phyloP scores from a whole-genome alignment of 345 rosid genomes.

The Carallia brachiata region DNA sequence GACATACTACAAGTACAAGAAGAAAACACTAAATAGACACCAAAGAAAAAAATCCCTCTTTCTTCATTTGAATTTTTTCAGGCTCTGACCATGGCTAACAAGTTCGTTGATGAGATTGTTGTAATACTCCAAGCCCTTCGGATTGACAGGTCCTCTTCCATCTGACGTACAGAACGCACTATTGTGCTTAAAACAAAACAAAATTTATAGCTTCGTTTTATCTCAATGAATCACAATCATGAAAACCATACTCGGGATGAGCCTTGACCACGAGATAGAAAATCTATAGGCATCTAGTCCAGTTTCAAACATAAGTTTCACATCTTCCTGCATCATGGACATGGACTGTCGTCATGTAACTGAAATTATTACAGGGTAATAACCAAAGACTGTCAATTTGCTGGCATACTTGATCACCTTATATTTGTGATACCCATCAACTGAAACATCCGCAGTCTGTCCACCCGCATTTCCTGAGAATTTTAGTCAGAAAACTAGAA shows the following conservation, averaged over 20 bases:
- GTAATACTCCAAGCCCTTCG: constrained; percentile 55
- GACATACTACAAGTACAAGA: background rate
- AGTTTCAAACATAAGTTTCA: constrained; percentile 60
- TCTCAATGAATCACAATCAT: background rate
- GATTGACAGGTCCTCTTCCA: constrained; percentile 63
- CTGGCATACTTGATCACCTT: constrained; percentile 33
- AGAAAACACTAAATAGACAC: background rate
- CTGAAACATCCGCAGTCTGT: constrained; percentile 46
- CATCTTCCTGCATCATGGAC: constrained; percentile 61
- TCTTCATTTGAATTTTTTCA: background rate
- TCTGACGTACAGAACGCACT: constrained; percentile 29
- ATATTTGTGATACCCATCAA: constrained; percentile 60
- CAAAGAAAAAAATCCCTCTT: background rate
- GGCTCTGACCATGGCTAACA: constrained; percentile 37
- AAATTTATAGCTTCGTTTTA: too few species aligned
- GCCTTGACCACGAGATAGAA: constrained; percentile 83
- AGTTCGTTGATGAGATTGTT: constrained; percentile 55
- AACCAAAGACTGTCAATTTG: background rate
- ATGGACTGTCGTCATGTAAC: constrained; percentile 5
- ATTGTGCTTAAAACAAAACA: too few species aligned
- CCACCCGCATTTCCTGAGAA: constrained; percentile 37
- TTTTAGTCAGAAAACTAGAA: constrained; percentile 1
- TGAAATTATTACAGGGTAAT: background rate
- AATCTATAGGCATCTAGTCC: constrained; percentile 70
- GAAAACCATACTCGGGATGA: constrained; percentile 52